Evolutionary conservation across 208 protist genomes (phyloP).

Genomic region (Phytomonas sp.): DNA sequence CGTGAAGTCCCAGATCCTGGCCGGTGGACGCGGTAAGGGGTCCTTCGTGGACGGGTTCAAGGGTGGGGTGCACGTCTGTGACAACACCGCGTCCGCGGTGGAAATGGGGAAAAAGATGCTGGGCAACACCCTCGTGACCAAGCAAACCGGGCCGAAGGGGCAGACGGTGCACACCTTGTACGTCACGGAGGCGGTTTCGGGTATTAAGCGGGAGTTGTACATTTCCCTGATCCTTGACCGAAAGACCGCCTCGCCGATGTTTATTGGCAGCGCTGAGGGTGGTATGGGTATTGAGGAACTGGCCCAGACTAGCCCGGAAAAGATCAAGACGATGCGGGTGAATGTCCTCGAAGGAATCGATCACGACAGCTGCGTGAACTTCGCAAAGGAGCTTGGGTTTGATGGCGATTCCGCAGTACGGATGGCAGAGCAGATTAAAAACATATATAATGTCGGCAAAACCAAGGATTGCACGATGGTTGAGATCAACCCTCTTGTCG

Average conservation of each 20-base stretch:
- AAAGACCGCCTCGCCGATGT: constrained; percentile 84
- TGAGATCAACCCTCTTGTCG: constrained; percentile 98
- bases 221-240: constrained; percentile 98
- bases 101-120: constrained; percentile 94
- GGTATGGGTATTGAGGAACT: constrained; percentile 98
- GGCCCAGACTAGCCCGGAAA: constrained; percentile 90
- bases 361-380: constrained; percentile 65
- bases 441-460: constrained; percentile 96
- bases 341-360: constrained; percentile 92
- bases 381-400: constrained; percentile 91
- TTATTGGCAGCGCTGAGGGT: constrained; percentile 92
- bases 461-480: constrained; percentile 96
- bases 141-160: constrained; percentile 97
- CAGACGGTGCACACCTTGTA: constrained; percentile 87
- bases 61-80: constrained; percentile 88
- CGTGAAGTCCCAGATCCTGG: constrained; percentile 98
- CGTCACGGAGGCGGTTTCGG: constrained; percentile 83
- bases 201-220: constrained; percentile 96
- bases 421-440: constrained; percentile 91
- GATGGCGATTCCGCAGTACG: constrained; percentile 53
- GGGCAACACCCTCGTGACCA: constrained; percentile 96
- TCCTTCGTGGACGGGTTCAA: constrained; percentile 96
- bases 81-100: constrained; percentile 76
- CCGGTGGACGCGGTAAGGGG: constrained; percentile 98
- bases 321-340: constrained; percentile 93